These are phyloP conservation scores for Cercophora sp. DNA, from an alignment of 495 filamentous ascomycete species.

Conservation along the genomic window DNA sequence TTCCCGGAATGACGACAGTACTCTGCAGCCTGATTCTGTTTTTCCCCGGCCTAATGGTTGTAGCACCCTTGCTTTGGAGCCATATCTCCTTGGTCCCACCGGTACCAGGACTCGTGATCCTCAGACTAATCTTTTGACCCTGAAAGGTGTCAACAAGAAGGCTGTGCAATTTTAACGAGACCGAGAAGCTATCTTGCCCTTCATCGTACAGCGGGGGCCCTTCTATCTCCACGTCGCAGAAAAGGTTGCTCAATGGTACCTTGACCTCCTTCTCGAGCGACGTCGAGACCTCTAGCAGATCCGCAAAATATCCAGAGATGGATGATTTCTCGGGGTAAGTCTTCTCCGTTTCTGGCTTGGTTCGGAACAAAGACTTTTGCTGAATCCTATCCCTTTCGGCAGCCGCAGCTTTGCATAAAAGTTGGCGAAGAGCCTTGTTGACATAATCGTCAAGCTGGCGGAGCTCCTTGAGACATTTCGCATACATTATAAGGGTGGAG, in stretches of 20 bases:
- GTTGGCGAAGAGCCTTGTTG: constrained; percentile 62
- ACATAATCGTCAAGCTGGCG: constrained; percentile 75
- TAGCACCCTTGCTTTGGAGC: constrained; percentile 48
- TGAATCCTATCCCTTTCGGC: constrained; percentile 47
- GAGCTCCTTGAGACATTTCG: constrained; percentile 75
- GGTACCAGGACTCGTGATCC: constrained; percentile 48
- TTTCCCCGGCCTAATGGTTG: constrained; percentile 51
- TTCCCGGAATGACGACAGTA: constrained; percentile 64
- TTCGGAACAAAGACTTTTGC: constrained; percentile 33
- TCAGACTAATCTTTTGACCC: constrained; percentile 62
- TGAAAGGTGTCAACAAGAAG: constrained; percentile 67
- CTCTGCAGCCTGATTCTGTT: constrained; percentile 49
- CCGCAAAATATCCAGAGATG: constrained; percentile 58
- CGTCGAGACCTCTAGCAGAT: constrained; percentile 60
- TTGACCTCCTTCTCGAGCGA: constrained; percentile 60
- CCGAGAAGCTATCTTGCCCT: constrained; percentile 72
- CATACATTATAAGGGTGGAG: constrained; percentile 80
- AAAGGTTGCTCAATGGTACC: constrained; percentile 68
- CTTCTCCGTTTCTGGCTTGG: constrained; percentile 9
- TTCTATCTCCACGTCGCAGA: constrained; percentile 64
- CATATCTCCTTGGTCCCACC: constrained; percentile 59
- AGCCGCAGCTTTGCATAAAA: constrained; percentile 69
- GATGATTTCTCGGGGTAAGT: constrained; percentile 53
- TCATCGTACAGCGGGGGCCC: constrained; percentile 65
- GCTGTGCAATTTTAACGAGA: constrained; percentile 67